Percentiles rank a stretch among this genome's conserved stretches.
These are phyloP conservation scores for Babesia divergens DNA, from an alignment of 169 alveolate species.

Conservation along the genomic window DNA sequence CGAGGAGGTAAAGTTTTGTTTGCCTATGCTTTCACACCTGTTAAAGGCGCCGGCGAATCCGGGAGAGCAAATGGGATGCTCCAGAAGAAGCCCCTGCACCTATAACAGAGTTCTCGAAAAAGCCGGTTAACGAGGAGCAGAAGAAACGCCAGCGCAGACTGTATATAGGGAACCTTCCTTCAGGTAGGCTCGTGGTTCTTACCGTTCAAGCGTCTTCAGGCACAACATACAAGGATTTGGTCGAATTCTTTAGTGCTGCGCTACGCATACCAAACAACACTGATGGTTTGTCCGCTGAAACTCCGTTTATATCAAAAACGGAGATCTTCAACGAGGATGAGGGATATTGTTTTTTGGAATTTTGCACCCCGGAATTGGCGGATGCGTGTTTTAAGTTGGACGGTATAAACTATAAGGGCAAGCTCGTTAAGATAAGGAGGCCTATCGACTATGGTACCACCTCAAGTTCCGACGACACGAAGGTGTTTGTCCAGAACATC, in stretches of 20 bases:
- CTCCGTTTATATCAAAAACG: constrained; percentile 68
- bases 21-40: background rate
- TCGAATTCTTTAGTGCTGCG: constrained; percentile 68
- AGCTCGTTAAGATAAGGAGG: constrained; percentile 71
- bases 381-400: constrained; percentile 78
- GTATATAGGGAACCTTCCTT: constrained; percentile 75
- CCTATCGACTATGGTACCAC: constrained; percentile 82
- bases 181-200: constrained; percentile 24
- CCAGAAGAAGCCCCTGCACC: constrained; percentile 38
- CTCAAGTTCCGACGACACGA: constrained; percentile 77
- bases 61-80: constrained; percentile 61
- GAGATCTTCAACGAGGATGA: constrained; percentile 75
- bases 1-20: constrained; percentile 8
- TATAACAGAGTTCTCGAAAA: constrained; percentile 22
- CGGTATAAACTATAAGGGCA: constrained; percentile 78
- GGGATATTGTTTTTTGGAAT: constrained; percentile 80
- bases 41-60: constrained; percentile 34
- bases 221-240: constrained; percentile 63
- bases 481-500: constrained; percentile 79
- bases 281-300: constrained; percentile 17
- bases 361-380: constrained; percentile 76
- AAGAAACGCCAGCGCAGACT: constrained; percentile 69
- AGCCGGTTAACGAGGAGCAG: constrained; percentile 62
- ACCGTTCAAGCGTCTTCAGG: constrained; percentile 12
- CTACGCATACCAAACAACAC: constrained; percentile 46